phyloP scores from a whole-genome alignment of 2,329 filamentous ascomycete species.

The Clarireedia sp. region DNA sequence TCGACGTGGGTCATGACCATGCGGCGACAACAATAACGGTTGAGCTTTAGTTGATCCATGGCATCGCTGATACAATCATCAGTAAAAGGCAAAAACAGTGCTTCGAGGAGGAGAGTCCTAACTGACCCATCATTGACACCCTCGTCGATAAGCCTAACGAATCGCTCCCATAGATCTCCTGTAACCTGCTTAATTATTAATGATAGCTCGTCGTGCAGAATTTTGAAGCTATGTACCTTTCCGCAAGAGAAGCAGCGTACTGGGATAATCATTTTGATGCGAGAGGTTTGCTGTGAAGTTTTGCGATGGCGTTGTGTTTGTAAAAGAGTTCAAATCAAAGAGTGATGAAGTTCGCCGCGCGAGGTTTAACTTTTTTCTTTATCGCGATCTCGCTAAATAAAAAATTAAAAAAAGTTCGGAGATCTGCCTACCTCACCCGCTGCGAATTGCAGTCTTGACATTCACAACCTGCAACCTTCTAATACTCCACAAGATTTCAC shows the following conservation, averaged over 20 bases:
- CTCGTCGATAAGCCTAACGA: slow-evolving; percentile 79
- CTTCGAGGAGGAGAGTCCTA: not conserved
- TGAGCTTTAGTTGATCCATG: slow-evolving; percentile 89
- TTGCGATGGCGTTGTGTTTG: slow-evolving; percentile 1
- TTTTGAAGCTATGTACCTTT: slow-evolving; percentile 59
- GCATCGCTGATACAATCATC: slow-evolving; percentile 58
- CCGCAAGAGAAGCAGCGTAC: slow-evolving; percentile 98
- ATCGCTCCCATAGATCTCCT: slow-evolving; percentile 95
- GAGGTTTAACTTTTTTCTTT: slow-evolving; percentile 10
- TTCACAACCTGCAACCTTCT: slow-evolving; percentile 10
- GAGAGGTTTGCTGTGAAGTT: not conserved
- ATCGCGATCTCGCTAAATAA: slow-evolving; percentile 4
- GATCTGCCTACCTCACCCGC: not conserved
- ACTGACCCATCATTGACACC: slow-evolving; percentile 66
- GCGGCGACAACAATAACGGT: slow-evolving; percentile 94
- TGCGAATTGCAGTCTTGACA: not conserved
- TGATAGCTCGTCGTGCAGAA: slow-evolving; percentile 8
- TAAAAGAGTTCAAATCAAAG: not conserved
- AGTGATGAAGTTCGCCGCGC: slow-evolving; percentile 10
- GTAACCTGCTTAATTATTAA: slow-evolving; percentile 58
- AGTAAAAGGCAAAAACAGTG: slow-evolving; percentile 8
- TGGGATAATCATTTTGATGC: slow-evolving; percentile 84
- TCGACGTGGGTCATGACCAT: slow-evolving; percentile 99
- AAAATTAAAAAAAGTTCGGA: slow-evolving; percentile 16
- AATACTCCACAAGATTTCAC: slow-evolving; percentile 21